phyloP scores from a whole-genome alignment of 139 green algal species.

The Coelastrella sp. region DNA sequence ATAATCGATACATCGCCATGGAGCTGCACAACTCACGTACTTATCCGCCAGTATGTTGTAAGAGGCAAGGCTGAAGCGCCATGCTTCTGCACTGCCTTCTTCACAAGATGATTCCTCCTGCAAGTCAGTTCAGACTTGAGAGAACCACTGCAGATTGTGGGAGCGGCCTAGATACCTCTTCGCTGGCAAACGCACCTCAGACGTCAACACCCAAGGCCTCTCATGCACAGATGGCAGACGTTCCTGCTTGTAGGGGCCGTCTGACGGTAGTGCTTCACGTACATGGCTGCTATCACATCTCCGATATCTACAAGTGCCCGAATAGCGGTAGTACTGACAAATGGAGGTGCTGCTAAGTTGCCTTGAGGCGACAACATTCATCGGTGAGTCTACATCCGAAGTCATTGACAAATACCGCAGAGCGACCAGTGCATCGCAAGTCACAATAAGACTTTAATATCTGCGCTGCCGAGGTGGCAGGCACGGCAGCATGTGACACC shows the following conservation, averaged over 20 bases:
- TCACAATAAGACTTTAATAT: too few species aligned
- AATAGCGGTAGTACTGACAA: conserved; percentile 10
- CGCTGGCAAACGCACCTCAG: not conserved
- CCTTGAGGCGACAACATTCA: not conserved
- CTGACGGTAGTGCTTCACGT: not conserved
- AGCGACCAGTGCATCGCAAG: too few species aligned
- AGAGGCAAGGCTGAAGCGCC: conserved; percentile 26
- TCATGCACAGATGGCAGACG: conserved; percentile 10
- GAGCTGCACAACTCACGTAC: conserved; percentile 40
- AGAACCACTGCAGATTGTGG: too few species aligned
- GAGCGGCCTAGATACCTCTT: too few species aligned
- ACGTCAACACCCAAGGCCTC: not conserved
- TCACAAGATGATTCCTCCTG: not conserved
- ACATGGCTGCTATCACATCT: not conserved
- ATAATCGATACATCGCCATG: too few species aligned
- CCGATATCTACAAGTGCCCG: conserved; percentile 11
- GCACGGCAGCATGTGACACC: too few species aligned
- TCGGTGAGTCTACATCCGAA: not conserved
- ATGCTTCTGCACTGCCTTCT: not conserved
- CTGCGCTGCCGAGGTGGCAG: too few species aligned
- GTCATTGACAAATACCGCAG: too few species aligned
- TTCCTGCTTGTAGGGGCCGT: not conserved
- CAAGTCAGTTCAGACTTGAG: not conserved
- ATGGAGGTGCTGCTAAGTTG: not conserved
- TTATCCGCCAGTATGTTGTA: conserved; percentile 51